phyloP scores from a whole-genome alignment of 352 stramenopile species.

The Pythium sukuiense region DNA sequence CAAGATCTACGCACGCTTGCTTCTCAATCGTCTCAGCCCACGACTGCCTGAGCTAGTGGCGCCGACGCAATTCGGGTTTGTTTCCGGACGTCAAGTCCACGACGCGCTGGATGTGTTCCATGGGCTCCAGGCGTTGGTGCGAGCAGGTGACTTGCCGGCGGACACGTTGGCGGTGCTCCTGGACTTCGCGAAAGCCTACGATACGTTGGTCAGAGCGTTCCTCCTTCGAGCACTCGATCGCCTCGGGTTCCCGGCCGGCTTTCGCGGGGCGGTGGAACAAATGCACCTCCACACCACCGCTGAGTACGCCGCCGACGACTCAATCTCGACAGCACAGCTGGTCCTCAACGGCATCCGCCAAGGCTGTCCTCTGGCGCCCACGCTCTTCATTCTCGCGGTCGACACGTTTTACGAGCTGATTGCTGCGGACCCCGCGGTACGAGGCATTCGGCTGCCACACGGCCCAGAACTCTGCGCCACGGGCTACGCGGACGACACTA shows the following conservation, averaged over 20 bases:
- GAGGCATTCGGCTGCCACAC: not conserved
- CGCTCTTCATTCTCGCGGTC: constrained; percentile 6
- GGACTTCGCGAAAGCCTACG: constrained; percentile 10
- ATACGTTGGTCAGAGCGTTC: constrained; percentile 3
- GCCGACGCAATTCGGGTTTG: not conserved
- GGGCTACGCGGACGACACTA: not conserved
- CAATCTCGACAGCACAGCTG: not conserved
- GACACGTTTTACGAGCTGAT: constrained; percentile 3
- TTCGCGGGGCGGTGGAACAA: not conserved
- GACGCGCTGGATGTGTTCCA: not conserved
- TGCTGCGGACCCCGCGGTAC: not conserved
- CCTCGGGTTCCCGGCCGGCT: not conserved
- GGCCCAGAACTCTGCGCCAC: not conserved
- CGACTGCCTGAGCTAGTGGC: not conserved
- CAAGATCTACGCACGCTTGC: not conserved
- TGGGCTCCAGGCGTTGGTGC: not conserved
- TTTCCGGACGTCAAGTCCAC: not conserved
- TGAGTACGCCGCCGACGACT: not conserved
- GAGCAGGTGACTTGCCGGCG: too few species aligned
- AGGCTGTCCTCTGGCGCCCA: constrained; percentile 9
- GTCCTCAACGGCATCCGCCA: constrained; percentile 12
- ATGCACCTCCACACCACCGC: not conserved
- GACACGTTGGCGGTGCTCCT: not conserved
- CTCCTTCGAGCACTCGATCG: not conserved
- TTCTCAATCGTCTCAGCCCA: not conserved